Evolutionary conservation across 176 grass and related monocot genomes (phyloP), one percentile per base, ranked within the genome.

Genomic region (Hyparrhenia diplandra): DNA sequence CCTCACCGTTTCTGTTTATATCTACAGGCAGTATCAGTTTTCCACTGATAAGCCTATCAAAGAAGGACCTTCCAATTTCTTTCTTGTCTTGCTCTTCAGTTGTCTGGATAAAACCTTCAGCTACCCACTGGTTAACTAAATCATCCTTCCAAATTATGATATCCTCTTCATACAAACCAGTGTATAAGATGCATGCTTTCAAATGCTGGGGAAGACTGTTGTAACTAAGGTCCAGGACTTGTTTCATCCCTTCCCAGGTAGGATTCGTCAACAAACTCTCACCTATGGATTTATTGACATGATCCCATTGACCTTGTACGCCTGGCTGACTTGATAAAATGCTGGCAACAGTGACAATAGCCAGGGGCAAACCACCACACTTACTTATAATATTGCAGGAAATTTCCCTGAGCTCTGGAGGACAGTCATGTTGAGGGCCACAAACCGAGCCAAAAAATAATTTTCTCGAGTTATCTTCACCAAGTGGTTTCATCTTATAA

Each of bases 281-380:
- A 54, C 31, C 41, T 36, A 85, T 52, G 14, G 83, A 51, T 29
- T 41, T 85, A 9, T 72, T 72, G 62, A 85, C 57, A 79, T 52
- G 64, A 41, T 72, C 57, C 41, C 29, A 79, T 21, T 17, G 13
- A 1, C 51, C 66, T 37, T 13, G 14, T 51, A 24, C 37, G 0
- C 30, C 29, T 6, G 1, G 31, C 1, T 29, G 64, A 9, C n/a
- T 37, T 31, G 39, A 58, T 11, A 82, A 73, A 29, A 51, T 51
- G 47, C 47, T 51, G 47, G 47, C 47, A 20, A 51, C 4, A 52
- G 23, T 72, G 8, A 85, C 67, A 28, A 29, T 34, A 49, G 83
- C 83, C 46, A 78, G 41, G 2, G 75, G 83, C 6, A 85, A 71
- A 30, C 83, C 83, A 78, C 54, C 57, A 64, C 75, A 85, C 52